phyloP scores from a whole-genome alignment of 306 rosid species.

The Castanospermum australe region DNA sequence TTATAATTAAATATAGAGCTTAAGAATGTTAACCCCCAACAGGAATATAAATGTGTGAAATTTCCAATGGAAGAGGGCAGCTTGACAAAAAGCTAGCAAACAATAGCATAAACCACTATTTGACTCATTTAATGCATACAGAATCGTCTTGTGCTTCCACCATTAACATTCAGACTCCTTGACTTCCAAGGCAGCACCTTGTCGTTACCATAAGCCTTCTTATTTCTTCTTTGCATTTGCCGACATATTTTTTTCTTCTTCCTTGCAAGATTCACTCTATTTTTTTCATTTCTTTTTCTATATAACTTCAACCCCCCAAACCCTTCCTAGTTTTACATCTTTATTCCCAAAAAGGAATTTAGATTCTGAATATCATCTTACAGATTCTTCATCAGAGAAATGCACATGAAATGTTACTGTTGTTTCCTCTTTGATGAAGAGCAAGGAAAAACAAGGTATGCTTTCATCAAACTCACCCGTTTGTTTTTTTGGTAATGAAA shows the following conservation, averaged over 20 bases:
- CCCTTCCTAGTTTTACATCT: neutral
- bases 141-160: neutral
- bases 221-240: constrained; percentile 42
- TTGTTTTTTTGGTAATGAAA: too few relatives aligned
- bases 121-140: constrained; percentile 6
- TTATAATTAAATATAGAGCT: neutral
- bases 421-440: constrained; percentile 39
- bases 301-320: neutral
- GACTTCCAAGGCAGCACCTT: constrained; percentile 56
- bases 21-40: neutral
- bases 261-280: constrained; percentile 27
- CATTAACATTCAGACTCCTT: constrained; percentile 36
- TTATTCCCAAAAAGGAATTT: neutral
- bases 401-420: constrained; percentile 48
- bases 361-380: constrained; percentile 4
- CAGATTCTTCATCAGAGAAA: constrained; percentile 21
- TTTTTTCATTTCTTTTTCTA: constrained; percentile 17
- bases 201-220: constrained; percentile 48
- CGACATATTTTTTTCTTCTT: constrained; percentile 13
- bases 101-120: constrained; percentile 21
- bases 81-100: constrained; percentile 33
- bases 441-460: constrained; percentile 38
- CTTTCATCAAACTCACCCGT: neutral
- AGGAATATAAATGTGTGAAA: constrained; percentile 26
- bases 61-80: constrained; percentile 32